Evolutionary conservation across 139 green algal species (phyloP).

Genomic region (Chlorella vulgaris): DNA sequence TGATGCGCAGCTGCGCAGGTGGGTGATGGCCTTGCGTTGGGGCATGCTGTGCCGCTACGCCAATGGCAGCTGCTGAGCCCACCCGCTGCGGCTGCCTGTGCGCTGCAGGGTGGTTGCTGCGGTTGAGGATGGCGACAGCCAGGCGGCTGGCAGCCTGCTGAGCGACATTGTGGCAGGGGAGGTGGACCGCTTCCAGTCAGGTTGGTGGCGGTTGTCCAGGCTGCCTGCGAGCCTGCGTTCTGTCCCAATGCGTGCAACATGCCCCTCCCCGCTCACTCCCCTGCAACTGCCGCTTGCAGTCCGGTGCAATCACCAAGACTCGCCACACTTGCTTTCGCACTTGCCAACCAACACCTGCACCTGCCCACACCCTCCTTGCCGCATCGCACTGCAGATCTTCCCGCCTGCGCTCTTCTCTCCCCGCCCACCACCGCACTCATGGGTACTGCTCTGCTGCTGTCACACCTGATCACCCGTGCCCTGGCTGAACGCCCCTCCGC

Average conservation of each 20-base stretch:
- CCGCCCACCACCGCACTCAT: not conserved
- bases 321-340: too few species aligned
- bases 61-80: too few species aligned
- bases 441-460: slow-evolving; percentile 38
- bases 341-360: too few species aligned
- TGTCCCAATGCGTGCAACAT: too few species aligned
- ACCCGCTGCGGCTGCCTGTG: not conserved
- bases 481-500: slow-evolving; percentile 39
- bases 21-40: not conserved
- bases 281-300: too few species aligned
- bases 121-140: slow-evolving; percentile 16
- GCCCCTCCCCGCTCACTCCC: too few species aligned
- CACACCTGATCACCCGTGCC: slow-evolving; percentile 54
- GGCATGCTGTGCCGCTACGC: not conserved
- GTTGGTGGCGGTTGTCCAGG: too few species aligned
- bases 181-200: slow-evolving; percentile 11
- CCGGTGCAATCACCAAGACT: too few species aligned
- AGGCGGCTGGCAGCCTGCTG: slow-evolving; percentile 1
- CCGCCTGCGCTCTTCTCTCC: slow-evolving; percentile 18
- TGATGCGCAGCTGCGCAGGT: slow-evolving; percentile 22
- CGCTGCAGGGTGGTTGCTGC: slow-evolving; percentile 16
- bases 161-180: slow-evolving; percentile 4
- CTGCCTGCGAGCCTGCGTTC: too few species aligned
- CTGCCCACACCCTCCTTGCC: not conserved
- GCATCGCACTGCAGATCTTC: slow-evolving; percentile 36